Base-by-base conservation (phyloP, 2,329 filamentous ascomycete genomes). In the Botrytis sinoallii region DNA sequence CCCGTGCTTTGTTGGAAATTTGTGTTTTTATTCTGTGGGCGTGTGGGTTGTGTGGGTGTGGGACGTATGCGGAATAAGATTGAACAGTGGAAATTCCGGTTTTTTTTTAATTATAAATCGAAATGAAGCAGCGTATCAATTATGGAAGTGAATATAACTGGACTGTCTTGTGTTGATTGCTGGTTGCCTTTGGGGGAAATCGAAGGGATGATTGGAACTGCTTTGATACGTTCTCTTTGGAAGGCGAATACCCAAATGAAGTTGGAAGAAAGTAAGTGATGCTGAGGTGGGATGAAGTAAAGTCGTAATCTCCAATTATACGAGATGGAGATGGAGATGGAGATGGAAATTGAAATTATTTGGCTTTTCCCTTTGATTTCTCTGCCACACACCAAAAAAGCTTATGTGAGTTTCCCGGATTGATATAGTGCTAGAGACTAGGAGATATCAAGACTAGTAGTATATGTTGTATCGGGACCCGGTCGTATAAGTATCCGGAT, bases 1-100 rank as follows among this genome's bases (percentile, higher is more conserved):
- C 77, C 77, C 77, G 76, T 73, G 57, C 66, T 76, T 73, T 77
- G 60, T 66, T 61, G 44, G 66, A 59, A 73, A 64, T 57, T 65
- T 70, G 67, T 70, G 32, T 64, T 55, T 71, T 71, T 48, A 60
- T 38, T 52, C 60, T 57, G 64, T 52, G 29, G 32, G 44, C 10
- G 63, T 64, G 61, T 64, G 60, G 38, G 60, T 16, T 29, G 40
- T 66, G 42, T 66, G 46, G 20, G 64, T 67, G 18, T 52, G 65
- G 40, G 40, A 65, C 40, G 32, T 35, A 25, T 67, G 64, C 44
- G 44, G 64, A 67, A 67, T 55, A 55, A 55, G 65, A 40, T 67
- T 67, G 65, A 67, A 38, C n/a, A 55, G 25, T 48, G 46, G 29
- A 10, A 52, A 67, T 32, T 52, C 64, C 64, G 64, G 14, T 10